Evolutionary conservation across 23 red algal species (phyloP).

Genomic region (Pyropia yezoensis): DNA sequence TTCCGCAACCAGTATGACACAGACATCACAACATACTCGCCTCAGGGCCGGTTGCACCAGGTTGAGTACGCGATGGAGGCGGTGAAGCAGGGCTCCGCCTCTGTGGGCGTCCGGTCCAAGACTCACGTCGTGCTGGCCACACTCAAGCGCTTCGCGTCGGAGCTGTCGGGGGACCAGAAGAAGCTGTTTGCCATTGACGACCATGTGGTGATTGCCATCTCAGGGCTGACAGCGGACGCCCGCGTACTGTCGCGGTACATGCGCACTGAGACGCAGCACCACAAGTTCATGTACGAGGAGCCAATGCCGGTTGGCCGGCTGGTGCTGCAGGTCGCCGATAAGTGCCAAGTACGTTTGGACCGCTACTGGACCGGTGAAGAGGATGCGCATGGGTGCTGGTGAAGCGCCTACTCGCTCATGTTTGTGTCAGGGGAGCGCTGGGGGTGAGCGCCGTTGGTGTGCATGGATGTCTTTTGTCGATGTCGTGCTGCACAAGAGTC

Average conservation of each 20-base stretch:
- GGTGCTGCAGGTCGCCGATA: constrained; percentile 82
- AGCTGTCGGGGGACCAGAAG: constrained; percentile 87
- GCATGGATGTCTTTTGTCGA: too few relatives aligned
- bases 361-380: too few relatives aligned
- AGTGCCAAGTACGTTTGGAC: constrained; percentile 22
- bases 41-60: constrained; percentile 91
- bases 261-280: constrained; percentile 87
- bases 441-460: too few relatives aligned
- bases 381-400: too few relatives aligned
- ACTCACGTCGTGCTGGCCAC: constrained; percentile 93
- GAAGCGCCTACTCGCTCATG: too few relatives aligned
- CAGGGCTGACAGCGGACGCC: constrained; percentile 89
- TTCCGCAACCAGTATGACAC: constrained; percentile 99
- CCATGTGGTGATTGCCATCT: constrained; percentile 91
- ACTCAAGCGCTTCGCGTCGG: constrained; percentile 88
- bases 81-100: constrained; percentile 96
- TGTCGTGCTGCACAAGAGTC: too few relatives aligned
- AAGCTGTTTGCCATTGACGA: constrained; percentile 88
- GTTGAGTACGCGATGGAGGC: constrained; percentile 99
- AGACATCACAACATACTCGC: constrained; percentile 93
- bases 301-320: constrained; percentile 73
- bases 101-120: constrained; percentile 72
- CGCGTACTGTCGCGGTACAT: constrained; percentile 83
- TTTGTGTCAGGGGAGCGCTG: too few relatives aligned
- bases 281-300: constrained; percentile 84